Evolutionary conservation across 805 yeast genomes (phyloP).

Genomic region (Zygosaccharomyces pseudorouxii): DNA sequence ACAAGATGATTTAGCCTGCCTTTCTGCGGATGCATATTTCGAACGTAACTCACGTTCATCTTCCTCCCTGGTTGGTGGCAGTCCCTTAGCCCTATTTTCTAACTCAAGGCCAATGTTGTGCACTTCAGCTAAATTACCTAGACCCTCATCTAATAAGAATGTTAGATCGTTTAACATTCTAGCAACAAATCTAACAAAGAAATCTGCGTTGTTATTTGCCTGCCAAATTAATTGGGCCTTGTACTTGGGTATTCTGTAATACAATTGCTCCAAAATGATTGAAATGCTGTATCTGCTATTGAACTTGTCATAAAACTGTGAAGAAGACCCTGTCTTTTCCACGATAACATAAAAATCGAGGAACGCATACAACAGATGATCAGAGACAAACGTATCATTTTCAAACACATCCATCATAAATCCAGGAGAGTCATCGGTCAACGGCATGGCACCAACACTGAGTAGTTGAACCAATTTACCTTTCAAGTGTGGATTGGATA

Average conservation of each 20-base stretch:
- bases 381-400: constrained; percentile 54
- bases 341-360: constrained; percentile 90
- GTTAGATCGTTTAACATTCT: constrained; percentile 94
- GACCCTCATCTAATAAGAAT: constrained; percentile 83
- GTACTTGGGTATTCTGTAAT: constrained; percentile 64
- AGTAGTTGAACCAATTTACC: constrained; percentile 76
- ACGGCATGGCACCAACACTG: constrained; percentile 64
- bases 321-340: constrained; percentile 91
- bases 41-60: constrained; percentile 56
- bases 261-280: constrained; percentile 71
- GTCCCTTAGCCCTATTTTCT: constrained; percentile 41
- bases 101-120: constrained; percentile 70
- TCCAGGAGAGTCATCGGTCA: constrained; percentile 59
- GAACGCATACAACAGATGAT: constrained; percentile 72
- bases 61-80: constrained; percentile 41
- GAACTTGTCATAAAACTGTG: constrained; percentile 95
- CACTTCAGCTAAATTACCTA: constrained; percentile 71
- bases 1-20: constrained; percentile 75
- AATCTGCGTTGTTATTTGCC: constrained; percentile 65
- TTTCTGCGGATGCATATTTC: constrained; percentile 59
- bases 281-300: constrained; percentile 86
- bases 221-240: constrained; percentile 64
- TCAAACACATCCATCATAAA: constrained; percentile 64
- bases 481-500: constrained; percentile 92
- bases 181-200: constrained; percentile 89